Evolutionary conservation across 768 basidiomycete species (phyloP).

Genomic region (Hypsizygus marmoreus): DNA sequence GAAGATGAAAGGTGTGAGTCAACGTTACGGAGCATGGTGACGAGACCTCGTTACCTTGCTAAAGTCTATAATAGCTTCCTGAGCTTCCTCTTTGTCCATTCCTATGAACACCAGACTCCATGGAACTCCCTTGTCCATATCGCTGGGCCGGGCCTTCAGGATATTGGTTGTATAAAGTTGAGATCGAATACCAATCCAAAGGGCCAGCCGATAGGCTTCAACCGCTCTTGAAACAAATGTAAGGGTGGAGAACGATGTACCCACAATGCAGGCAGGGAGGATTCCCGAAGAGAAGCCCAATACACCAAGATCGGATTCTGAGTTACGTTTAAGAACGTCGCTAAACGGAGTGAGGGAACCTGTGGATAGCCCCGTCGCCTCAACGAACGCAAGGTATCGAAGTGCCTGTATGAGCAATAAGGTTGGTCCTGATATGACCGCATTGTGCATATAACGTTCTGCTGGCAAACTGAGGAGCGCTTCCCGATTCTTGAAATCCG

Average conservation of each 20-base stretch:
- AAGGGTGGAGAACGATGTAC: constrained; percentile 39
- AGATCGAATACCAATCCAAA: constrained; percentile 55
- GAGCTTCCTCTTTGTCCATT: constrained; percentile 32
- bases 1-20: constrained; percentile 5
- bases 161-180: constrained; percentile 28
- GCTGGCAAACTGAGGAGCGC: constrained; percentile 40
- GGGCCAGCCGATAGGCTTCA: constrained; percentile 49
- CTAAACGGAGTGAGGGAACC: constrained; percentile 26
- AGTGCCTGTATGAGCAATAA: constrained; percentile 55
- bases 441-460: constrained; percentile 41
- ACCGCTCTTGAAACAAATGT: constrained; percentile 45
- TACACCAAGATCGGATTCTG: constrained; percentile 35
- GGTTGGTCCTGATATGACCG: constrained; percentile 48
- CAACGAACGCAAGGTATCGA: constrained; percentile 48
- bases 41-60: constrained; percentile 15
- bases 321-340: constrained; percentile 36
- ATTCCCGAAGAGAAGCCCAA: constrained; percentile 62
- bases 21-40: constrained; percentile 8
- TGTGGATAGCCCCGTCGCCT: constrained; percentile 13
- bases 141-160: constrained; percentile 23
- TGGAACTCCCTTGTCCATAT: constrained; percentile 24
- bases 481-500: constrained; percentile 43
- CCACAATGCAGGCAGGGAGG: constrained; percentile 53
- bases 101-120: constrained; percentile 26
- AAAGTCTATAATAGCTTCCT: constrained; percentile 19